Percentiles rank a stretch among this genome's conserved stretches.
These are phyloP conservation scores for Chytridium lagenaria DNA, from an alignment of 371 early-diverging fungal genomes.

Conservation along the genomic window DNA sequence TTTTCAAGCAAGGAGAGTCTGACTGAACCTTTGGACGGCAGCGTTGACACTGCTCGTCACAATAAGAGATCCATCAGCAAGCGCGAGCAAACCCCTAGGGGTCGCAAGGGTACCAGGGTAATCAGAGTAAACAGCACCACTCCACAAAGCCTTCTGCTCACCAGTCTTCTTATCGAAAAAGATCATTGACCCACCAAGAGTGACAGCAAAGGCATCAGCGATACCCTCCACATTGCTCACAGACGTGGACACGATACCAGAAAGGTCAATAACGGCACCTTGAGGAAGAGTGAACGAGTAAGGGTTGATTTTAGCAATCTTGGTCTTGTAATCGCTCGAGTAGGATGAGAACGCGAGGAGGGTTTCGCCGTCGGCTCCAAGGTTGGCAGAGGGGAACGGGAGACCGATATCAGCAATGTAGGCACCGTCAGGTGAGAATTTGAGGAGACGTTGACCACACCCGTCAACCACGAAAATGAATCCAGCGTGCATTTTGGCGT, in stretches of 20 bases:
- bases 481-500: not conserved
- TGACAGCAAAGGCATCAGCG: not conserved
- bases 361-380: not conserved
- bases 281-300: not conserved
- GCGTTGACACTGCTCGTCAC: not conserved
- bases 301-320: not conserved
- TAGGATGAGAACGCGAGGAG: not conserved
- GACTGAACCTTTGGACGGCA: not conserved
- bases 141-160: not conserved
- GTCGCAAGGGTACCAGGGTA: not conserved
- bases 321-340: not conserved
- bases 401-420: not conserved
- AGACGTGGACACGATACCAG: not conserved
- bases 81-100: not conserved
- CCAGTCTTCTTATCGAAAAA: not conserved
- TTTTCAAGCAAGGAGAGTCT: conserved; percentile 1
- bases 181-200: not conserved
- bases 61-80: not conserved
- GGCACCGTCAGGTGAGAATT: not conserved
- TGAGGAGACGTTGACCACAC: not conserved
- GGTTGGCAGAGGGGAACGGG: not conserved
- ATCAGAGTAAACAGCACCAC: not conserved
- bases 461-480: not conserved
- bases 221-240: not conserved
- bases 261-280: not conserved